A percentile compares a stretch with the other conserved stretches of the same genome.
Evolutionary conservation across 805 yeast species (phyloP).

Genomic region (Starmera dryadoides): DNA sequence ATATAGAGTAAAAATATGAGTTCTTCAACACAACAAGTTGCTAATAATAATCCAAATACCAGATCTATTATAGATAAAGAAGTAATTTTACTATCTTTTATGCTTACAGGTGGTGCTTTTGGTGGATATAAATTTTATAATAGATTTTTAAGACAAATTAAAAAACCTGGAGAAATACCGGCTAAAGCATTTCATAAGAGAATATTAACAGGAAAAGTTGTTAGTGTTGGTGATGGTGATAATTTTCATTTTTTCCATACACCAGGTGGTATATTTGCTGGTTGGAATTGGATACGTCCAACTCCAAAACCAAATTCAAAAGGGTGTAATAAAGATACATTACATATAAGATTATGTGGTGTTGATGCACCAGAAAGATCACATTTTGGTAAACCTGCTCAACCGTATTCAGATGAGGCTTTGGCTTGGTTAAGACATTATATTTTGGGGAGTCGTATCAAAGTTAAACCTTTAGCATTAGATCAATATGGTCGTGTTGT

Average conservation of each 20-base stretch:
- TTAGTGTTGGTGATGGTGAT: constrained; percentile 94
- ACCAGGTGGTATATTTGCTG: constrained; percentile 82
- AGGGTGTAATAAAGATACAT: constrained; percentile 51
- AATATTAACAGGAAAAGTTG: constrained; percentile 63
- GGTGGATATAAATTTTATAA: constrained; percentile 38
- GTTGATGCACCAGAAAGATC: constrained; percentile 96
- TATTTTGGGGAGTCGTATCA: constrained; percentile 58
- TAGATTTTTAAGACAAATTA: constrained; percentile 40
- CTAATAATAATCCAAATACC: background rate
- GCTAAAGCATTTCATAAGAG: constrained; percentile 31
- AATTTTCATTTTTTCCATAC: constrained; percentile 89
- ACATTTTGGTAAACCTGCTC: constrained; percentile 92
- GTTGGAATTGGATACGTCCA: constrained; percentile 88
- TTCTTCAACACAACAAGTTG: background rate
- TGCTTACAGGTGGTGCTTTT: constrained; percentile 31
- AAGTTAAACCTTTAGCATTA: constrained; percentile 68
- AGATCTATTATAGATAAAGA: constrained; percentile 12
- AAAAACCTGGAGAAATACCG: constrained; percentile 46
- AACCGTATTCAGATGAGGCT: constrained; percentile 82
- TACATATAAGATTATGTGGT: constrained; percentile 81
- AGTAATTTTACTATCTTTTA: constrained; percentile 21
- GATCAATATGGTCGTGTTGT: constrained; percentile 92
- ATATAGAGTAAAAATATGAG: background rate
- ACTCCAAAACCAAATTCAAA: constrained; percentile 49
- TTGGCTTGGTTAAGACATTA: constrained; percentile 64